phyloP scores from a whole-genome alignment of 805 yeast species.

The Candida koratica region DNA sequence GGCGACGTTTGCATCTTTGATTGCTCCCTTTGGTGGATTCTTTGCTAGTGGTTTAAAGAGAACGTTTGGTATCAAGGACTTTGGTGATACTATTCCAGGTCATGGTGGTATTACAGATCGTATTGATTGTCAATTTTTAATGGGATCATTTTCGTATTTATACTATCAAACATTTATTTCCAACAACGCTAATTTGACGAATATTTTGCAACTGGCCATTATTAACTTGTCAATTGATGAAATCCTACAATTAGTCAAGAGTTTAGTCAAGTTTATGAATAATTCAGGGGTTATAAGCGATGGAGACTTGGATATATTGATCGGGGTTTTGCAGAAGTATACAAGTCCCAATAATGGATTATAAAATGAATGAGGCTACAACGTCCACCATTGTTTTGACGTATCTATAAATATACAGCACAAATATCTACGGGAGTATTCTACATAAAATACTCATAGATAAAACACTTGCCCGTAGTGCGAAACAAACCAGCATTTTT shows the following conservation, averaged over 20 bases:
- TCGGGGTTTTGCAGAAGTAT: conserved; percentile 28
- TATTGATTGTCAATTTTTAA: conserved; percentile 94
- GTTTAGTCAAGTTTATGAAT: conserved; percentile 53
- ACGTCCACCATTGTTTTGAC: too few species aligned
- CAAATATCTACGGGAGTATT: too few species aligned
- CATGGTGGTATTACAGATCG: conserved; percentile 98
- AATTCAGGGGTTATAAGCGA: conserved; percentile 28
- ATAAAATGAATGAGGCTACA: too few species aligned
- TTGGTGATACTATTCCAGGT: conserved; percentile 98
- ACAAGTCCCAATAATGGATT: conserved; percentile 1
- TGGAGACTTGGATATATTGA: conserved; percentile 24
- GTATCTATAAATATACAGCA: too few species aligned
- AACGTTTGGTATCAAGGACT: conserved; percentile 93
- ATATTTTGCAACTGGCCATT: conserved; percentile 70
- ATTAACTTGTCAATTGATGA: conserved; percentile 65
- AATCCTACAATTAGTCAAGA: conserved; percentile 56
- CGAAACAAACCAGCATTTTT: too few species aligned
- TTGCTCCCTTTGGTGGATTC: conserved; percentile 98
- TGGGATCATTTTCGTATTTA: conserved; percentile 93
- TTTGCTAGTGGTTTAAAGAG: conserved; percentile 97
- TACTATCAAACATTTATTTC: conserved; percentile 91
- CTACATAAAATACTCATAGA: too few species aligned
- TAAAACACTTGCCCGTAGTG: too few species aligned
- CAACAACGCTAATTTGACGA: conserved; percentile 66
- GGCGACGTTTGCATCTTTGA: conserved; percentile 91